Conservation (phyloP, 345 rosid genomes). For the Anacardium occidentale region DNA sequence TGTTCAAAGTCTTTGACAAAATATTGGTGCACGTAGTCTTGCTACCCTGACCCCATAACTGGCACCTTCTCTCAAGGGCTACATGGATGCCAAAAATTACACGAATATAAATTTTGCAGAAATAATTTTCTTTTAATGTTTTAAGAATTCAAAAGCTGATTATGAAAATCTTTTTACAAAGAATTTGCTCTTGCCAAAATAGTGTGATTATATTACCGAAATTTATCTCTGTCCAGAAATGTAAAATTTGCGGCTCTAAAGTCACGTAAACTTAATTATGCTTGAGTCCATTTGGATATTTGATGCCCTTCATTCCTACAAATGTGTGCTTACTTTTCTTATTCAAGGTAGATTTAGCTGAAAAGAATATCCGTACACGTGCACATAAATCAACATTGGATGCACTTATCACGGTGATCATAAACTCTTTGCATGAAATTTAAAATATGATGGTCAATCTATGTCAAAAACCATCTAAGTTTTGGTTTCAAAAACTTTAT, state of each 20-base stretch:
- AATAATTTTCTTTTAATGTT: too few species aligned
- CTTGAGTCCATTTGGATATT: background rate
- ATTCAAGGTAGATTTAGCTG: background rate
- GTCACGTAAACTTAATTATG: background rate
- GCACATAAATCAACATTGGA: background rate
- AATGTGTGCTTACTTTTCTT: background rate
- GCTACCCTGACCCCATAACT: background rate
- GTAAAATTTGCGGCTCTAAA: background rate
- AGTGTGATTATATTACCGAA: background rate
- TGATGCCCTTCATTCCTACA: background rate
- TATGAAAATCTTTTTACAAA: too few species aligned
- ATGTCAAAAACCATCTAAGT: background rate
- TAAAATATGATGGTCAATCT: conserved; percentile 1
- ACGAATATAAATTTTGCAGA: too few species aligned
- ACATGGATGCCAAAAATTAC: too few species aligned
- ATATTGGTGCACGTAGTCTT: background rate
- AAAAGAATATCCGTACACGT: background rate
- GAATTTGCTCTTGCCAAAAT: background rate
- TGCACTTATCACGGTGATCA: background rate
- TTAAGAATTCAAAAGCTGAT: background rate
- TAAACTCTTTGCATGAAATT: background rate
- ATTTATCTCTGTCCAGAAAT: too few species aligned
- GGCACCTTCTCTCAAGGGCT: too few species aligned
- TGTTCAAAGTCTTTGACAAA: background rate
- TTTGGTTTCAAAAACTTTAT: background rate